Evolutionary conservation across 2,329 filamentous ascomycete species (phyloP).

Genomic region (Fusarium sp.): DNA sequence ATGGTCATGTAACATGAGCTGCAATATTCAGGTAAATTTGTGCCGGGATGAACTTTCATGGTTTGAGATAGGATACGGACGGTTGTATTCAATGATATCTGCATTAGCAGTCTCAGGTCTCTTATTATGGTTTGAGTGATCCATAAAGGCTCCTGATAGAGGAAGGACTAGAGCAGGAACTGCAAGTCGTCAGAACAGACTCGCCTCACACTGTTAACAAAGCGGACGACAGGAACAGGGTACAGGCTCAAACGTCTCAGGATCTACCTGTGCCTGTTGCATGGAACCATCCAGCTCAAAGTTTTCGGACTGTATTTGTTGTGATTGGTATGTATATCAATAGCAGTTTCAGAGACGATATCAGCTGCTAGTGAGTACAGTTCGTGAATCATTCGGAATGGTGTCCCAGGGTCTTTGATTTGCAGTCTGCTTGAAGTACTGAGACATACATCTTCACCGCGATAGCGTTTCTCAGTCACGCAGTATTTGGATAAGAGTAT

Average conservation of each 20-base stretch:
- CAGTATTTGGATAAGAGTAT: not conserved
- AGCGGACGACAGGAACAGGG: not conserved
- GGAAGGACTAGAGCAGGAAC: too few species aligned
- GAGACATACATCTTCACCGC: not conserved
- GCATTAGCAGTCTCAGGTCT: rapidly evolving
- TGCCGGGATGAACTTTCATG: not conserved
- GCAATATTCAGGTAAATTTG: not conserved
- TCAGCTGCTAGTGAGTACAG: not conserved
- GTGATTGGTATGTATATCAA: too few species aligned
- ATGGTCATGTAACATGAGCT: not conserved
- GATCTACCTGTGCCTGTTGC: not conserved
- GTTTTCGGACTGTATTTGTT: not conserved
- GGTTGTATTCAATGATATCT: rapidly evolving
- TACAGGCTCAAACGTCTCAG: not conserved
- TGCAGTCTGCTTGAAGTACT: not conserved
- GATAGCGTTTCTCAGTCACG: rapidly evolving
- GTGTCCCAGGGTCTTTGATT: too few species aligned
- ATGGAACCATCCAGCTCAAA: not conserved
- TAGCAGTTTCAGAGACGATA: too few species aligned
- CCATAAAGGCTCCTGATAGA: too few species aligned
- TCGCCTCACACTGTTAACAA: too few species aligned
- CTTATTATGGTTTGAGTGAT: not conserved
- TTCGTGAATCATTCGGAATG: not conserved
- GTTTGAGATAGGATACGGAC: not conserved
- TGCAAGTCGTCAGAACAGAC: not conserved